Percentiles rank a stretch among this genome's conserved stretches.
Evolutionary conservation across 768 basidiomycete genomes (phyloP).

Genomic region (Sporobolomyces roseus): DNA sequence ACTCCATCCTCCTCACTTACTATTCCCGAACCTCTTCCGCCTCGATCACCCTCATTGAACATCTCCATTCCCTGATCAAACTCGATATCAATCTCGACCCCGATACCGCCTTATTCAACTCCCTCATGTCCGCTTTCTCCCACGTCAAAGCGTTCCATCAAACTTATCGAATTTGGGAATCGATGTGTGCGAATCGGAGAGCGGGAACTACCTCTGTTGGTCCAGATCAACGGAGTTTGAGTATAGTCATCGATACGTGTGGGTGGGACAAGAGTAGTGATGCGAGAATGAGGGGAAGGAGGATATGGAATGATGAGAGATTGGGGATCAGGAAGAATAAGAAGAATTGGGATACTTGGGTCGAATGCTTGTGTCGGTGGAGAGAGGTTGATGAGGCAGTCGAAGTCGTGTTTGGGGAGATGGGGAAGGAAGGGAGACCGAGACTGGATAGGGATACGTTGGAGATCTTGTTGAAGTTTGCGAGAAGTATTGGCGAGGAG

Average conservation of each 20-base stretch:
- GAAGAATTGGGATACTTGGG: conserved; percentile 73
- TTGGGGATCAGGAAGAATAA: conserved; percentile 58
- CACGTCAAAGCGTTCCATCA: conserved; percentile 68
- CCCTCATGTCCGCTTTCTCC: conserved; percentile 84
- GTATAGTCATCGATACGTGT: conserved; percentile 81
- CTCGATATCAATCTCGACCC: conserved; percentile 73
- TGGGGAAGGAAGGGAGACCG: conserved; percentile 49
- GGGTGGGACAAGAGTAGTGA: conserved; percentile 58
- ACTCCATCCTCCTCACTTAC: conserved; percentile 40
- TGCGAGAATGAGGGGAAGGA: conserved; percentile 53
- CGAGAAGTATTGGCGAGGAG: conserved; percentile 3
- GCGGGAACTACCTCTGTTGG: conserved; percentile 53
- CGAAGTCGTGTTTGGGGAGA: conserved; percentile 62
- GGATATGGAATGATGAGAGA: conserved; percentile 56
- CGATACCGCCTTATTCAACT: conserved; percentile 68
- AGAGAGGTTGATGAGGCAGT: conserved; percentile 65
- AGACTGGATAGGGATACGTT: conserved; percentile 20
- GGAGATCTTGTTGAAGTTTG: conserved; percentile 32
- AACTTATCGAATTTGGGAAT: conserved; percentile 74
- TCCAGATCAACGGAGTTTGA: conserved; percentile 64
- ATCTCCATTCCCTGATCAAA: conserved; percentile 70
- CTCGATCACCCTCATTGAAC: conserved; percentile 54
- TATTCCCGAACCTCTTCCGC: conserved; percentile 40
- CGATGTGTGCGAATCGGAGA: conserved; percentile 52
- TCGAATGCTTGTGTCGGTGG: conserved; percentile 79